Evolutionary conservation across 495 filamentous ascomycete genomes (phyloP).

Genomic region (Penicillium angulare): DNA sequence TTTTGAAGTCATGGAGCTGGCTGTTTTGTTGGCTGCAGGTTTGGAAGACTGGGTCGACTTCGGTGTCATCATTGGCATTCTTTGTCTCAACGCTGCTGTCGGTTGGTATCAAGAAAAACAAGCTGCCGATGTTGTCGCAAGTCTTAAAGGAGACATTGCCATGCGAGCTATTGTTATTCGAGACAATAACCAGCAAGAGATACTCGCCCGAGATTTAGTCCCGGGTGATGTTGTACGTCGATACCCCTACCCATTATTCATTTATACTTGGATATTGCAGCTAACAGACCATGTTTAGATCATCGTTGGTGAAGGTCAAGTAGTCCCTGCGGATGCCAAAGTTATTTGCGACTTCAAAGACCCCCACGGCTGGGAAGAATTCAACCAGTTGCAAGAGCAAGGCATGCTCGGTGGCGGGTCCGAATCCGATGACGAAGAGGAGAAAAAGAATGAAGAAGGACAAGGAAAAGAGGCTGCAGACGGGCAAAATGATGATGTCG

Average conservation of each 20-base stretch:
- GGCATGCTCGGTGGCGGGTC: conserved; percentile 57
- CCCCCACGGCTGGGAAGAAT: conserved; percentile 63
- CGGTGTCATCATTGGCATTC: conserved; percentile 78
- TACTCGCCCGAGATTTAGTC: conserved; percentile 72
- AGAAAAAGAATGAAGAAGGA: conserved; percentile 3
- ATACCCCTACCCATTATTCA: too few species aligned
- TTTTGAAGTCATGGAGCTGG: conserved; percentile 72
- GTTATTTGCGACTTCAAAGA: conserved; percentile 71
- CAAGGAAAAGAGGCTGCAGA: conserved; percentile 7
- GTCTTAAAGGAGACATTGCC: conserved; percentile 77
- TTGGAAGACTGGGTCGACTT: conserved; percentile 78
- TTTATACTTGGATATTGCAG: neutral
- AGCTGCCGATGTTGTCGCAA: conserved; percentile 77
- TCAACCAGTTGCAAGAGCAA: conserved; percentile 53
- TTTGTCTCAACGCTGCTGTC: conserved; percentile 70
- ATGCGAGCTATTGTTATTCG: conserved; percentile 69
- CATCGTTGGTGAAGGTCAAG: conserved; percentile 69
- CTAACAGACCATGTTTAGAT: conserved; percentile 21
- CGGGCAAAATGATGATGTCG: conserved; percentile 14
- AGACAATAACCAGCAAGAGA: conserved; percentile 61
- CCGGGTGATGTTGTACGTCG: conserved; percentile 73
- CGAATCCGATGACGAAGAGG: conserved; percentile 47
- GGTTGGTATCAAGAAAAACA: conserved; percentile 87
- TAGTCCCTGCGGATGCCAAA: conserved; percentile 67
- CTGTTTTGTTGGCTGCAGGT: conserved; percentile 72